phyloP scores from a whole-genome alignment of 2,329 filamentous ascomycete genomes.

The Cladorrhinum sp. region DNA sequence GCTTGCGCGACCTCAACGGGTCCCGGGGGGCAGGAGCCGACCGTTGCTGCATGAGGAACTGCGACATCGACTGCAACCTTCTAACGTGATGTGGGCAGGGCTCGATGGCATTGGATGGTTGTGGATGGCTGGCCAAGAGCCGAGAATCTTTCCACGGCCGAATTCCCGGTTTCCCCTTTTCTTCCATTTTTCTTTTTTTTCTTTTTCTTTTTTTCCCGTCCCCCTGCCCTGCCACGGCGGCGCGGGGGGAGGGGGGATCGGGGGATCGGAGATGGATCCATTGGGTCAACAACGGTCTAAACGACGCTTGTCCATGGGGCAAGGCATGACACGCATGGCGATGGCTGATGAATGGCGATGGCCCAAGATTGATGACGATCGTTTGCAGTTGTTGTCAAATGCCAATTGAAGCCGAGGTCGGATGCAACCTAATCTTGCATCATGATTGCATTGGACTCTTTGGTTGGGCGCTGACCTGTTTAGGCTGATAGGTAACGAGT shows the following conservation, averaged over 20 bases:
- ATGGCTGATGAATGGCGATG: not conserved
- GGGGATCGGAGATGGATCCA: not conserved
- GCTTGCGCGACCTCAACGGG: conserved; percentile 1
- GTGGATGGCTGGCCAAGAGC: conserved; percentile 4
- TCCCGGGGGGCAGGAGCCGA: conserved; percentile 19
- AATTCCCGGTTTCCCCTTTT: not conserved
- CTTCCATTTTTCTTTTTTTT: not conserved
- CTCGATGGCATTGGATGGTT: not conserved
- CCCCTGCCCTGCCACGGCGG: not conserved
- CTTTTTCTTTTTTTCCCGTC: not conserved
- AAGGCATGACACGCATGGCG: no score
- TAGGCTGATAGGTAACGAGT: not conserved
- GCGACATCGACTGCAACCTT: conserved; percentile 4
- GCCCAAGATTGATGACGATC: not conserved
- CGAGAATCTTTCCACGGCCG: conserved; percentile 1
- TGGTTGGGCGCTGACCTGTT: not conserved
- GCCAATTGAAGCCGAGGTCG: conserved; percentile 3
- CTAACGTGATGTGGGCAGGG: not conserved
- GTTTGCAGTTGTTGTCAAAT: no score
- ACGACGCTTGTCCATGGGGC: not conserved
- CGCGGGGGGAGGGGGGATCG: not conserved
- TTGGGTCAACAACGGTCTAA: no score
- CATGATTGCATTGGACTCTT: not conserved
- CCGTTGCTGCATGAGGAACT: conserved; percentile 9
- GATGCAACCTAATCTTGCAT: conserved; percentile 7